Percentiles rank a stretch among this genome's conserved stretches.
These are phyloP conservation scores for Theobroma grandiflorum DNA, from an alignment of 441 rosid species.

Conservation along the genomic window DNA sequence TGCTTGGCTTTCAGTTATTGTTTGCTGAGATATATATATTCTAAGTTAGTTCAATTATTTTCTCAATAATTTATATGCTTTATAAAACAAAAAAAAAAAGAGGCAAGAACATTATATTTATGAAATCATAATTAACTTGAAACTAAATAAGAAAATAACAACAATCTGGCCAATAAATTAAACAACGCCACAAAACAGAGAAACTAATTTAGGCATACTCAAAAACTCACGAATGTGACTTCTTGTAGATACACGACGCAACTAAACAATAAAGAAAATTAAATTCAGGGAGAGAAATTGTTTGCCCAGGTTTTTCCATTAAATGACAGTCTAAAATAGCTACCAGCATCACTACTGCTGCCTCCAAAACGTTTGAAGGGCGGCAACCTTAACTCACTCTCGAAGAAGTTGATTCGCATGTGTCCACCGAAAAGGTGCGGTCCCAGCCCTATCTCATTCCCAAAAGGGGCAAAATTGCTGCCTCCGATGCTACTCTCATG, in stretches of 20 bases:
- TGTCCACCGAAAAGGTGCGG: background rate
- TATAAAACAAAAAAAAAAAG: too few relatives aligned
- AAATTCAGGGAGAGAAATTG: background rate
- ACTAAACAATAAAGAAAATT: background rate
- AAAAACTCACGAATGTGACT: background rate
- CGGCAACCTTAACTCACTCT: background rate
- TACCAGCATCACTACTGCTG: background rate
- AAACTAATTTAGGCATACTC: background rate
- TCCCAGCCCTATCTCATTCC: background rate
- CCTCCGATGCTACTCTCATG: slow-evolving; percentile 4
- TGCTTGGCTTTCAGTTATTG: too few relatives aligned
- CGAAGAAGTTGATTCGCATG: background rate
- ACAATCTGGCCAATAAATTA: too few relatives aligned
- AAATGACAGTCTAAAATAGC: background rate
- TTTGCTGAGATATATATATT: too few relatives aligned
- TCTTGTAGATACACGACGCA: background rate
- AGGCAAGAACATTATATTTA: too few relatives aligned
- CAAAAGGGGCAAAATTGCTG: background rate
- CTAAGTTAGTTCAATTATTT: too few relatives aligned
- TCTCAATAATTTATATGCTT: too few relatives aligned
- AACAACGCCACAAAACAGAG: too few relatives aligned
- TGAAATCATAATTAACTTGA: too few relatives aligned
- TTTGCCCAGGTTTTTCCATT: background rate
- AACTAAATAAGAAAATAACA: too few relatives aligned
- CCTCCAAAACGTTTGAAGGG: background rate